phyloP scores from a whole-genome alignment of 495 filamentous ascomycete genomes.

The Acidiella bohemica region DNA sequence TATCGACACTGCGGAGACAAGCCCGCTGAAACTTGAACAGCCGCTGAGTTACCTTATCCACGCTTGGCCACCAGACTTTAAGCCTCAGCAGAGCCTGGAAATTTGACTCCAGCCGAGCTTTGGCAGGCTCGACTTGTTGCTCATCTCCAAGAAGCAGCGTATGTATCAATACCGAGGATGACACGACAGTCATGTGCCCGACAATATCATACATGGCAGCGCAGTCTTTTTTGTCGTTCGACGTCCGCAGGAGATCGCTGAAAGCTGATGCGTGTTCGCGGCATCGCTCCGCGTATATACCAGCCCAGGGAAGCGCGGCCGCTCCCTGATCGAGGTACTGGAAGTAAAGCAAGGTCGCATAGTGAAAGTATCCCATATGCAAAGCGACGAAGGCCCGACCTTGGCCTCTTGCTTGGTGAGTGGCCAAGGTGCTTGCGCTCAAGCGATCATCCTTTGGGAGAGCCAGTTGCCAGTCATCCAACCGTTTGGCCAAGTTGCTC shows the following conservation, averaged over 20 bases:
- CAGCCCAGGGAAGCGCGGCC: conserved; percentile 6
- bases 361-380: conserved; percentile 34
- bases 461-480: conserved; percentile 2
- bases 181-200: conserved; percentile 32
- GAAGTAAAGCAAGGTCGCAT: conserved; percentile 33
- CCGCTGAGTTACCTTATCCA: conserved; percentile 27
- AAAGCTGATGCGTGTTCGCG: conserved; percentile 27
- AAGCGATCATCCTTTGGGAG: conserved; percentile 18
- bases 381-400: conserved; percentile 31
- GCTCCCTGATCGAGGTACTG: conserved; percentile 29
- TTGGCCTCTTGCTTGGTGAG: conserved; percentile 24
- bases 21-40: conserved; percentile 31
- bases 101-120: conserved; percentile 28
- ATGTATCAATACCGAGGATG: conserved; percentile 34
- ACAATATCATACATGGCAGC: conserved; percentile 32
- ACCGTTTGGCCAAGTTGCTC: background rate
- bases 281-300: conserved; percentile 28
- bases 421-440: conserved; percentile 26
- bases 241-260: conserved; percentile 29
- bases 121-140: conserved; percentile 19
- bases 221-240: conserved; percentile 24
- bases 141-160: conserved; percentile 27
- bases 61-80: conserved; percentile 28
- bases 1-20: conserved; percentile 25
- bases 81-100: conserved; percentile 30